Percentiles rank a stretch among this genome's conserved stretches.
Evolutionary conservation across 768 basidiomycete genomes (phyloP).

Genomic region (Serendipita vermifera): DNA sequence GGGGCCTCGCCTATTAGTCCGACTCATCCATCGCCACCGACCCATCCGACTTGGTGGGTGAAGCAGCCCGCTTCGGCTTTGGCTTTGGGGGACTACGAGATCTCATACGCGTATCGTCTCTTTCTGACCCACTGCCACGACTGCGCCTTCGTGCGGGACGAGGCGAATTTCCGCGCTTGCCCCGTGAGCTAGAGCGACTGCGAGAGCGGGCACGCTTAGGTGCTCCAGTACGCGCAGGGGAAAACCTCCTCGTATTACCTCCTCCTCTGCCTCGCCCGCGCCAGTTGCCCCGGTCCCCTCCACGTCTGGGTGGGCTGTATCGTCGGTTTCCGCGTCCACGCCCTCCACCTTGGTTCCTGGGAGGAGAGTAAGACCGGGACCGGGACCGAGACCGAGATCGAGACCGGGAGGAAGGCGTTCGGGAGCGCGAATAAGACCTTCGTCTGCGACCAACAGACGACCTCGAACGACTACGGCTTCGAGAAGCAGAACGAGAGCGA

Average conservation of each 20-base stretch:
- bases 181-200: not conserved
- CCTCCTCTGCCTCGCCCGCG: not conserved
- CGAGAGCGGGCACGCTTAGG: not conserved
- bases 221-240: not conserved
- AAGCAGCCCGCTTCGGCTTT: not conserved
- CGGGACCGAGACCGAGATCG: not conserved
- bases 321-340: not conserved
- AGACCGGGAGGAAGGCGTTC: not conserved
- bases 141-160: not conserved
- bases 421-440: not conserved
- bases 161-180: not conserved
- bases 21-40: conserved; percentile 4
- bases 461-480: conserved; percentile 8
- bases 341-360: not conserved
- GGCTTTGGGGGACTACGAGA: not conserved
- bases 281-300: not conserved
- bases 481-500: not conserved
- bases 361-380: not conserved
- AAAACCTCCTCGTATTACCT: no score
- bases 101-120: not conserved
- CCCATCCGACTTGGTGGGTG: conserved; percentile 1
- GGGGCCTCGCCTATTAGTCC: no score
- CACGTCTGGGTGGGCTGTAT: conserved; percentile 3
- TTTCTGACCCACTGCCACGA: not conserved
- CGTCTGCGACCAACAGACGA: not conserved